phyloP scores from a whole-genome alignment of 805 yeast genomes.

The Scheffersomyces lignosus region DNA sequence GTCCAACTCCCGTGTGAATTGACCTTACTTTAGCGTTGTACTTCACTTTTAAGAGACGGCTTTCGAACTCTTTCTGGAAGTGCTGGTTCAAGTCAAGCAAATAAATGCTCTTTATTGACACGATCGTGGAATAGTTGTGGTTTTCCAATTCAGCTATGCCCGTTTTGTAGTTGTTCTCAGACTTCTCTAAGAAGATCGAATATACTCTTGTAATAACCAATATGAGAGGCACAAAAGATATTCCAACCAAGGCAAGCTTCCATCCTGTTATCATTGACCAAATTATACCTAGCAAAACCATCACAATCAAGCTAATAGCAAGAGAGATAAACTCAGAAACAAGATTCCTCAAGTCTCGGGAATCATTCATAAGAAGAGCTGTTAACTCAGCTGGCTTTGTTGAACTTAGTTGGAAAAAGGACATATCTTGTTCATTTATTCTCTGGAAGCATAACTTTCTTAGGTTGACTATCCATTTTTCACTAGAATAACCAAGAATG shows the following conservation, averaged over 20 bases:
- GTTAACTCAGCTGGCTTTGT: conserved; percentile 53
- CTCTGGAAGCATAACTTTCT: conserved; percentile 50
- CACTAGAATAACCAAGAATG: conserved; percentile 59
- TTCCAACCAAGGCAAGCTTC: conserved; percentile 81
- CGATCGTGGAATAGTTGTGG: conserved; percentile 50
- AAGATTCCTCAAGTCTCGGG: conserved; percentile 70
- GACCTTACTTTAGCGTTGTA: conserved; percentile 53
- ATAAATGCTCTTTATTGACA: conserved; percentile 63
- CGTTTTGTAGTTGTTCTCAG: conserved; percentile 62
- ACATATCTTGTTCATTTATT: conserved; percentile 51
- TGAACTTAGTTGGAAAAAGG: conserved; percentile 48
- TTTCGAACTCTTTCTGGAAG: conserved; percentile 43
- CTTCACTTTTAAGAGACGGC: conserved; percentile 29
- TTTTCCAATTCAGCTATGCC: conserved; percentile 56
- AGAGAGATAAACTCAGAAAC: conserved; percentile 63
- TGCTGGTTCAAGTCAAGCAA: conserved; percentile 51
- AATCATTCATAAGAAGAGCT: conserved; percentile 75
- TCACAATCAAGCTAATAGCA: conserved; percentile 49
- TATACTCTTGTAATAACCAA: conserved; percentile 51
- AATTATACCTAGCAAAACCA: conserved; percentile 59
- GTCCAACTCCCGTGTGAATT: conserved; percentile 62
- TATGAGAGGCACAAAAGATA: conserved; percentile 71
- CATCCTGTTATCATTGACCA: conserved; percentile 86
- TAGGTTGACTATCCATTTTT: conserved; percentile 60
- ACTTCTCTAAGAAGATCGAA: conserved; percentile 48